A percentile compares a stretch with the other conserved stretches of the same genome.
Conservation (phyloP, 345 rosid genomes). For the Moricandia moricandioides region DNA sequence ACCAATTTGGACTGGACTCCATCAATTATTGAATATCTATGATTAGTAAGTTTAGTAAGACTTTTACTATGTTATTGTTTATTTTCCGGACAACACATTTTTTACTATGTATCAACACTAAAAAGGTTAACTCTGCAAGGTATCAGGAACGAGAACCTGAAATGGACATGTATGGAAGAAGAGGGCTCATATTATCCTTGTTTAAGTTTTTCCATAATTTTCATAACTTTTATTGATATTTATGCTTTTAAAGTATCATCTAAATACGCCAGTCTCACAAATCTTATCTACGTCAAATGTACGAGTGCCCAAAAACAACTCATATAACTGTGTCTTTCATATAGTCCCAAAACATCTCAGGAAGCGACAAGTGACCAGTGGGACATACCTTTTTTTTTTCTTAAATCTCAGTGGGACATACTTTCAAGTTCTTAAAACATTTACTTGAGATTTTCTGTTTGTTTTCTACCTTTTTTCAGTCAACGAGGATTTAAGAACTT, state of each 20-base stretch:
- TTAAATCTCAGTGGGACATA: too few species aligned
- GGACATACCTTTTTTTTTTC: too few species aligned
- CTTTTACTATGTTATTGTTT: background rate
- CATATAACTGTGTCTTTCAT: background rate
- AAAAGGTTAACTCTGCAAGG: background rate
- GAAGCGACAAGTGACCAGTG: too few species aligned
- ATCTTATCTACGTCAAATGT: slow-evolving; percentile 13
- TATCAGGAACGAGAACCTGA: background rate
- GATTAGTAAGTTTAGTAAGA: background rate
- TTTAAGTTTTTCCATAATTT: background rate
- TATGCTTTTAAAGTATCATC: background rate
- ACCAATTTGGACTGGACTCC: background rate
- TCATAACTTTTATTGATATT: background rate
- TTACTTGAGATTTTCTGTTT: too few species aligned
- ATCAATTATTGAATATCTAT: background rate
- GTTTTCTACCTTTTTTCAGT: too few species aligned
- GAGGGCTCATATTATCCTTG: background rate
- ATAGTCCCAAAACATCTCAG: background rate
- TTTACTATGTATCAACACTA: background rate
- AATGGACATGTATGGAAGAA: background rate
- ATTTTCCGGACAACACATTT: background rate
- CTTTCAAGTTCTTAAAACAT: too few species aligned
- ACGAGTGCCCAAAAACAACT: slow-evolving; percentile 12
- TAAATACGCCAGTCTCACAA: slow-evolving; percentile 10
- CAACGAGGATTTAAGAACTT: too few species aligned